phyloP scores from a whole-genome alignment of 2,329 filamentous ascomycete genomes.

The Mariannaea elegans region DNA sequence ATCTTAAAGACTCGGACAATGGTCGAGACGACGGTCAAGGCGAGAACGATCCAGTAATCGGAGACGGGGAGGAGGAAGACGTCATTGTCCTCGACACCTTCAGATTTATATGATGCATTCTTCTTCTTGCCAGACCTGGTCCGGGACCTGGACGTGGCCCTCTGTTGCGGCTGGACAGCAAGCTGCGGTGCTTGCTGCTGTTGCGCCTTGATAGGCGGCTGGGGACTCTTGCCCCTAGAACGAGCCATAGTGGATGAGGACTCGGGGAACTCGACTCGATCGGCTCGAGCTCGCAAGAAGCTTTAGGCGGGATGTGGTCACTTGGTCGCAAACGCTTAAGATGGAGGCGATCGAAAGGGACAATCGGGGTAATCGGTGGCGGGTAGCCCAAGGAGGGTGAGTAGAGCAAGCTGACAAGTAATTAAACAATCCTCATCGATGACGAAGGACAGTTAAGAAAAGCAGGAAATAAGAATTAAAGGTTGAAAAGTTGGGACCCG shows the following conservation, averaged over 20 bases:
- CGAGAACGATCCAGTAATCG: slow-evolving; percentile 81
- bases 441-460: slow-evolving; percentile 22
- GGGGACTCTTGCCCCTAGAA: slow-evolving; percentile 49
- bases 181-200: slow-evolving; percentile 31
- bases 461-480: slow-evolving; percentile 18
- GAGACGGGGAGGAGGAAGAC: slow-evolving; percentile 84
- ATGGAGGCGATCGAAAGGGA: slow-evolving; percentile 2
- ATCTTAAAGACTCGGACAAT: slow-evolving; percentile 92
- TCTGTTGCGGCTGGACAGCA: slow-evolving; percentile 17
- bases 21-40: slow-evolving; percentile 78
- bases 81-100: slow-evolving; percentile 88
- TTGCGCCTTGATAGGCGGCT: slow-evolving; percentile 40
- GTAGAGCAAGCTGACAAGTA: slow-evolving; percentile 21
- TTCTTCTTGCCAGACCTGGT: slow-evolving; percentile 41
- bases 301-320: slow-evolving; percentile 8
- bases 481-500: slow-evolving; percentile 22
- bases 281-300: slow-evolving; percentile 25
- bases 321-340: slow-evolving; percentile 22
- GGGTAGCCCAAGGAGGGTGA: slow-evolving; percentile 24
- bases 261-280: slow-evolving; percentile 17
- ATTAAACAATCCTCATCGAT: slow-evolving; percentile 39
- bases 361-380: slow-evolving; percentile 12
- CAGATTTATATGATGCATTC: slow-evolving; percentile 72
- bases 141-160: slow-evolving; percentile 23
- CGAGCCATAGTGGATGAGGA: slow-evolving; percentile 45